Evolutionary conservation across 768 basidiomycete genomes (phyloP), one percentile per base, ranked within the genome.

Genomic region (Rhodocollybia butyracea): DNA sequence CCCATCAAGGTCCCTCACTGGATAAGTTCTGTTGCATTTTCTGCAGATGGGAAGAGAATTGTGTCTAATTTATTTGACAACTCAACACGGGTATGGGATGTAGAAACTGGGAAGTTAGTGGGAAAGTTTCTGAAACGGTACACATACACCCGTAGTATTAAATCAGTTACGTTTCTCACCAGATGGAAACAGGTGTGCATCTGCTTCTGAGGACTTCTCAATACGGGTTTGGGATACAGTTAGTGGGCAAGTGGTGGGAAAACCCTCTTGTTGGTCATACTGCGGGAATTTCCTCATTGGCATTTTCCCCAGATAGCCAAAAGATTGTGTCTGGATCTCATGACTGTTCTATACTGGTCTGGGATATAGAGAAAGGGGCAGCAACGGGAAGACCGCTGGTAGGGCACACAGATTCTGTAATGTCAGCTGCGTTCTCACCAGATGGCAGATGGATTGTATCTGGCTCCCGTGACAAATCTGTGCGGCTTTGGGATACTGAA

Each of bases 81-180:
- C n/a, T n/a, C n/a, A n/a, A n/a, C n/a, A n/a, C n/a, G n/a, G n/a
- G n/a, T n/a, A n/a, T n/a, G n/a, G n/a, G n/a, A n/a, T n/a, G 65
- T 78, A 11, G 61, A 64, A 29, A 72, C 72, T 13, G 80, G 81
- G 2, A 21, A 32, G 3, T 24, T 36, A 12, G 46, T 60, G 22
- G 46, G n/a, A 11, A 48, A 42, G 40, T 61, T 57, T 24, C 46
- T 66, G 7, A 32, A 39, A 15, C 34, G 36, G 26, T 36, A 51
- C 29, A 38, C 11, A 12, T 15, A n/a, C n/a, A n/a, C n/a, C n/a
- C n/a, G 34, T 27, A 7, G n/a, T n/a, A 36, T 51, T n/a, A 45
- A 24, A 15, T 40, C 22, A 3, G 50, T 38, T n/a, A n/a, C n/a
- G n/a, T n/a, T n/a, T n/a, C n/a, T 51, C 50, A 24, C 36, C 50